Conservation (phyloP, 306 rosid species). For the Pyrus bretschneideri region DNA sequence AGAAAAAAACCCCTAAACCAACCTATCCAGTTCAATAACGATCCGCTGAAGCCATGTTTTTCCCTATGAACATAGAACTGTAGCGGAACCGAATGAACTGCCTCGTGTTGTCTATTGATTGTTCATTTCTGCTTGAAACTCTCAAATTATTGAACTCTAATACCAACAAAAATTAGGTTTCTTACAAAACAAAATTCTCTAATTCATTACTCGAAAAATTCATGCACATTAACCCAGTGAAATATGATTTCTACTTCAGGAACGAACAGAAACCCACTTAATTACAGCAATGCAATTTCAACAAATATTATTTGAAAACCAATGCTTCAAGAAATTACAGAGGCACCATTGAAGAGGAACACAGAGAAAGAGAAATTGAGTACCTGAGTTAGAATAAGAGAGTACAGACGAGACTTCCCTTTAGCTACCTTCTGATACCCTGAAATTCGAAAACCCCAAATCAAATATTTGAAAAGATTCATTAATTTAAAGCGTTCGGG, state of each 20-base stretch:
- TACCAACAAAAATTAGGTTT: background rate
- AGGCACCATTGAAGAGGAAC: background rate
- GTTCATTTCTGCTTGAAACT: background rate
- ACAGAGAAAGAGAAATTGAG: background rate
- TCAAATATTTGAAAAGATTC: background rate
- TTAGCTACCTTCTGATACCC: conserved; percentile 82
- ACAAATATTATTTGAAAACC: background rate
- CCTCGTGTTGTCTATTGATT: background rate
- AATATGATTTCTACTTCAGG: background rate
- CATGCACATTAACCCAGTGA: background rate
- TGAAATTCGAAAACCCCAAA: conserved; percentile 14
- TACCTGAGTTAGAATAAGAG: conserved; percentile 54
- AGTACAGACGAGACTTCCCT: conserved; percentile 51
- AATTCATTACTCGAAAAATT: background rate
- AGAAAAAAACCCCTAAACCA: too few relatives aligned
- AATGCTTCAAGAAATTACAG: background rate
- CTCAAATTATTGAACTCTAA: background rate
- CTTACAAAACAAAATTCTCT: background rate
- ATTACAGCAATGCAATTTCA: background rate
- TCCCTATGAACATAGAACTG: too few relatives aligned
- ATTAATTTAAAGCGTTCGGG: background rate
- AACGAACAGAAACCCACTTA: background rate
- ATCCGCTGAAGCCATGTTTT: too few relatives aligned
- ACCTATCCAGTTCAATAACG: too few relatives aligned
- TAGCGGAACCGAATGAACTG: too few relatives aligned